Evolutionary conservation across 768 basidiomycete species (phyloP).

Genomic region (Boletus reticuloceps): DNA sequence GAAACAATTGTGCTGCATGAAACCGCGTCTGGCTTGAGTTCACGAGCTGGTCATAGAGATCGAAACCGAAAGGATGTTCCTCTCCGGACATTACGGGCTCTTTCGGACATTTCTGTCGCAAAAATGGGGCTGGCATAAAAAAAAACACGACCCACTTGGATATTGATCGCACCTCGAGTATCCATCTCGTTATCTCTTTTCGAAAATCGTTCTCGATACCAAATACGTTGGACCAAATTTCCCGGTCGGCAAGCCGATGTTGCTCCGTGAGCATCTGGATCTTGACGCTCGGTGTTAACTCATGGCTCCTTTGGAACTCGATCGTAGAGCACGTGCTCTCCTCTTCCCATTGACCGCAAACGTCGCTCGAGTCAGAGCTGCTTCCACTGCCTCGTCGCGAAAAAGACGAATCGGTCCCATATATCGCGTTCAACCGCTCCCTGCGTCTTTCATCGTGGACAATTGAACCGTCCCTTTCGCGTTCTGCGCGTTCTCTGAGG

Average conservation of each 20-base stretch:
- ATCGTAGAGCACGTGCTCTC: slow-evolving; percentile 9
- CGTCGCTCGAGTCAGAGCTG: slow-evolving; percentile 11
- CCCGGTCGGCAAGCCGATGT: neutral
- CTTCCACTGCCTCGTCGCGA: slow-evolving; percentile 8
- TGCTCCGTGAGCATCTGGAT: neutral
- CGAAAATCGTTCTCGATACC: slow-evolving; percentile 37
- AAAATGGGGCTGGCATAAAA: neutral
- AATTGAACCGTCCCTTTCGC: slow-evolving; percentile 35
- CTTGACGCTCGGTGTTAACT: neutral
- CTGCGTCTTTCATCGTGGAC: slow-evolving; percentile 9
- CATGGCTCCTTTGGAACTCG: slow-evolving; percentile 22
- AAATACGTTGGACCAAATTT: slow-evolving; percentile 17
- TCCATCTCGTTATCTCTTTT: slow-evolving; percentile 40
- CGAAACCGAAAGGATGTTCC: neutral
- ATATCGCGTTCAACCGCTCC: neutral
- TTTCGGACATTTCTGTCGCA: slow-evolving; percentile 8
- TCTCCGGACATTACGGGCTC: neutral
- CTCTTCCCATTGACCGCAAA: slow-evolving; percentile 16
- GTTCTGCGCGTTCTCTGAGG: slow-evolving; percentile 38
- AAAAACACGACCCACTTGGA: neutral
- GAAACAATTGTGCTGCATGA: slow-evolving; percentile 61
- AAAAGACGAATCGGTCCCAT: neutral
- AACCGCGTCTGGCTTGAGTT: slow-evolving; percentile 59
- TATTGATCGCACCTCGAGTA: slow-evolving; percentile 38
- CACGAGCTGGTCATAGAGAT: slow-evolving; percentile 51